Base-by-base conservation (phyloP, 805 yeast genomes). In the Metahyphopichia silvanorum region DNA sequence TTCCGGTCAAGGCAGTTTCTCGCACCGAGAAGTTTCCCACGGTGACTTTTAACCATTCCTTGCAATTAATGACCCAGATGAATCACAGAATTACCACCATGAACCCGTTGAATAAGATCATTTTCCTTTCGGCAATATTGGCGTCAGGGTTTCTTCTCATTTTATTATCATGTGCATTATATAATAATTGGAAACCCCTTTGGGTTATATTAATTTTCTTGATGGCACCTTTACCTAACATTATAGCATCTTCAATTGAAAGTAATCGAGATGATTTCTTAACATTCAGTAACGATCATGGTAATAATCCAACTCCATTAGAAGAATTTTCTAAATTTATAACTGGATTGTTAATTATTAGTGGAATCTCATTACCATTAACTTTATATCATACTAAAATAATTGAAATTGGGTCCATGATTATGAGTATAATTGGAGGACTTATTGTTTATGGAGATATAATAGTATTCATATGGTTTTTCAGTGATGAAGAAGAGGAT, bases 31-130 rank as follows among this genome's bases (percentile, higher is more conserved):
- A n/a, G n/a, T n/a, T n/a, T n/a, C n/a, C n/a, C n/a, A n/a, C n/a
- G n/a, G n/a, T n/a, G n/a, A n/a, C n/a, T n/a, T n/a, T n/a, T n/a
- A n/a, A n/a, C n/a, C n/a, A n/a, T n/a, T n/a, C n/a, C n/a, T n/a
- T n/a, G n/a, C n/a, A n/a, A n/a, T n/a, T n/a, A n/a, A n/a, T n/a
- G n/a, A n/a, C n/a, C n/a, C n/a, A n/a, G n/a, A n/a, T n/a, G n/a
- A n/a, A n/a, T n/a, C n/a, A n/a, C n/a, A 8, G 10, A 20, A 10
- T 8, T 11, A 16, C n/a, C 16, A 14, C 22, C 16, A 66, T 66
- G 71, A 65, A 66, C 47, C 71, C 73, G 30, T 59, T 67, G 44
- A 67, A 67, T 45, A 66, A 67, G 39, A 67, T 67, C 44, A 66
- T 67, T 42, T 66, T 67, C 48, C 57, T 67, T 32, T 63, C 69